Base-by-base conservation (phyloP, 2,329 filamentous ascomycete genomes). In the Biscogniauxia mediterranea region DNA sequence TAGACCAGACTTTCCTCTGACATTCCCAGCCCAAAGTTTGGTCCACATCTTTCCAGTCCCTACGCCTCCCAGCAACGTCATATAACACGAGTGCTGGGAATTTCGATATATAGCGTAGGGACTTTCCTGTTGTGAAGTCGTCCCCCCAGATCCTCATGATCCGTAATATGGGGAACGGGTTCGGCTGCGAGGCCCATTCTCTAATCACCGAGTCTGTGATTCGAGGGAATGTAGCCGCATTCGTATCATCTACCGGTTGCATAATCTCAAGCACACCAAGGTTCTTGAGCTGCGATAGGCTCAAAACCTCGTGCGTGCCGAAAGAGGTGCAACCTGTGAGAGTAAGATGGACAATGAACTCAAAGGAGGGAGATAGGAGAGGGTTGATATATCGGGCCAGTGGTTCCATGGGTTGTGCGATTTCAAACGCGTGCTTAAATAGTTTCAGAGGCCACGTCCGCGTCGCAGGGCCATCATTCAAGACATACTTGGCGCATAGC, bases 261-360 rank as follows among this genome's bases (percentile, higher is more conserved):
- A 81, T 72, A 21, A 84, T 73, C 67, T 83, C 80, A 13, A 84
- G 74, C 2, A 80, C 74, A 8, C 77, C 81, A 4, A 84, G 76
- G 56, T 83, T 84, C 26, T 72, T 75, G 64, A 83, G 72, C 3
- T 75, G 67, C 0, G 78, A 66, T 32, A 84, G 70, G 19, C 67
- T 68, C 1, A 82, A 62, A 26, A 83, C 66, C 55, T 83, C 79
- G 20, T 72, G 68, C 0, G 74, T 72, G 5, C 59, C 66, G 50
- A 73, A 68, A 1, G 28, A 38, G 17, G 58, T 51, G 8, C 20
- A 20, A 1, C 60, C 65, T 4, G 63, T 13, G 26, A 75, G 65
- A 28, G 65, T 66, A 1, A 76, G 62, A 38, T 72, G 70, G 2
- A 63, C 64, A 26, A 76, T 61, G 52, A 75, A 76, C 9, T 69